Percentiles rank a stretch among this genome's conserved stretches.
Conservation (phyloP, 1,139 yeast species). For the Yamadazyma dendronema region DNA sequence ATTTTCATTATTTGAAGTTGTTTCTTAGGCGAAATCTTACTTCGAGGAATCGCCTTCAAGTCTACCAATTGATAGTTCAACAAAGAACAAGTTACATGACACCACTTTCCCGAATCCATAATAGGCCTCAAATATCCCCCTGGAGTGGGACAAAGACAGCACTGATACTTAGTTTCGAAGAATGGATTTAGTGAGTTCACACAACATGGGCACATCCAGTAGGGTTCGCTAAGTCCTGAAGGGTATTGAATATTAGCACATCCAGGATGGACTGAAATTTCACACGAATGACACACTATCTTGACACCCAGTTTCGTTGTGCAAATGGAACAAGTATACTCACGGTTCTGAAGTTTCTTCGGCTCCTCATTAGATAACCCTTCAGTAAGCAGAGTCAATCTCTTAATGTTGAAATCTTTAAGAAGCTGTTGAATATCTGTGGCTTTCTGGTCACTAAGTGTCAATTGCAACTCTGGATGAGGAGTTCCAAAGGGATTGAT, state of each 20-base stretch:
- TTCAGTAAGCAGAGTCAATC: not conserved
- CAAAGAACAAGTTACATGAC: conserved; percentile 74
- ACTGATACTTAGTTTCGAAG: conserved; percentile 57
- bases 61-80: conserved; percentile 34
- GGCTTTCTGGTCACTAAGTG: not conserved
- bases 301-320: not conserved
- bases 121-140: conserved; percentile 77
- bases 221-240: conserved; percentile 28
- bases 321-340: not conserved
- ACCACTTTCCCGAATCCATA: conserved; percentile 65
- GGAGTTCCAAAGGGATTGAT: conserved; percentile 16
- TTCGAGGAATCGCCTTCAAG: conserved; percentile 15
- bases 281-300: conserved; percentile 61
- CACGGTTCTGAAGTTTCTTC: not conserved
- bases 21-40: conserved; percentile 3
- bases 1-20: conserved; percentile 2
- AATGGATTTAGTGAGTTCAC: conserved; percentile 65
- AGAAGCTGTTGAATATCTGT: not conserved
- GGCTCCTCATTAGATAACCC: not conserved
- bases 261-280: conserved; percentile 63
- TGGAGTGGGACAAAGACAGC: conserved; percentile 63
- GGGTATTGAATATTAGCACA: conserved; percentile 60
- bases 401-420: not conserved
- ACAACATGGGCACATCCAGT: conserved; percentile 87
- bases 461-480: not conserved